phyloP scores from a whole-genome alignment of 495 filamentous ascomycete genomes.

The Hyaloscypha bicolor region DNA sequence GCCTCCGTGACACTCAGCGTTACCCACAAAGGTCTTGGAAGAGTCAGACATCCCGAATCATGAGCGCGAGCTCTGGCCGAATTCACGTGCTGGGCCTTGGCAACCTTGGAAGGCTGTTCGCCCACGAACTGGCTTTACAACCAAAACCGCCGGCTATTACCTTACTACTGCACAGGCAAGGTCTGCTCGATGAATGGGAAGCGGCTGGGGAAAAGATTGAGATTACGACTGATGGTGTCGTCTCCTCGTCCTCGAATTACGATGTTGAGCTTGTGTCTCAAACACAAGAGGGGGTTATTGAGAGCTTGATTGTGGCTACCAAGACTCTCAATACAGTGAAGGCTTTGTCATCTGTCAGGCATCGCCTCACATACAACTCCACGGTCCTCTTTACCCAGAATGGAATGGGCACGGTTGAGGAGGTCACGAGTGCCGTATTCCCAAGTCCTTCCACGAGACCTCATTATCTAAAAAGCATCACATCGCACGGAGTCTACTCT shows the following conservation, averaged over 20 bases:
- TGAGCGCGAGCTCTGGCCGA: background rate
- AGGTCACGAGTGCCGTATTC: slow-evolving; percentile 64
- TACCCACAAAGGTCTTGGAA: background rate
- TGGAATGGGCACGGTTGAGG: slow-evolving; percentile 70
- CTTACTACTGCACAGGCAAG: slow-evolving; percentile 47
- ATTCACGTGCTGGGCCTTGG: slow-evolving; percentile 57
- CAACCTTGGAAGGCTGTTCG: slow-evolving; percentile 54
- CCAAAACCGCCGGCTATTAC: slow-evolving; percentile 44
- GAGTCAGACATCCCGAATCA: background rate
- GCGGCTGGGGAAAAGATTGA: slow-evolving; percentile 30
- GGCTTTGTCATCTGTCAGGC: slow-evolving; percentile 59
- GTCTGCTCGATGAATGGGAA: slow-evolving; percentile 43
- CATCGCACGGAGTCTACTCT: slow-evolving; percentile 70
- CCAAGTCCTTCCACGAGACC: slow-evolving; percentile 59
- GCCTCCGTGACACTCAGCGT: background rate
- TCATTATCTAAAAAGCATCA: slow-evolving; percentile 69
- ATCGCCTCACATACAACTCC: slow-evolving; percentile 62
- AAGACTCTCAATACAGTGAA: slow-evolving; percentile 65
- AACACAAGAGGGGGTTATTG: slow-evolving; percentile 43
- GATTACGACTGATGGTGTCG: slow-evolving; percentile 14
- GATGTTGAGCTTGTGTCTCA: slow-evolving; percentile 21
- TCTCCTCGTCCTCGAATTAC: background rate
- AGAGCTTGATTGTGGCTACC: slow-evolving; percentile 72
- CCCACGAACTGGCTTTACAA: slow-evolving; percentile 41
- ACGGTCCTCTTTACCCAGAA: slow-evolving; percentile 82